Evolutionary conservation across 371 early-diverging fungal species (phyloP).

Genomic region (Mortierella sp.): DNA sequence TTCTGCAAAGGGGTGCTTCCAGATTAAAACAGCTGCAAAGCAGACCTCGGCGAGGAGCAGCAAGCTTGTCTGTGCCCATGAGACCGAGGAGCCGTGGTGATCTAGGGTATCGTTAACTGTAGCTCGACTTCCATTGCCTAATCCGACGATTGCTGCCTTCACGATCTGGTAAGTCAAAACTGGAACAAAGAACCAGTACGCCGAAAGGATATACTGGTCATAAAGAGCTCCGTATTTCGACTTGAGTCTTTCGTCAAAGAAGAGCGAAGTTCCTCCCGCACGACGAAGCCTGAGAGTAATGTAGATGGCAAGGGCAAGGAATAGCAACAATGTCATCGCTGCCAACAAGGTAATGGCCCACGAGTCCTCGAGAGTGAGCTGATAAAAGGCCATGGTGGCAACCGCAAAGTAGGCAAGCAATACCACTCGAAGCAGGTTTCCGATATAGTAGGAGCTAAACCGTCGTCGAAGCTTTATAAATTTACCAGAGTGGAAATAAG

Average conservation of each 20-base stretch:
- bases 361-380: constrained; percentile 45
- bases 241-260: constrained; percentile 46
- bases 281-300: constrained; percentile 38
- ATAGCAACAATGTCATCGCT: constrained; percentile 28
- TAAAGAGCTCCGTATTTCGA: constrained; percentile 55
- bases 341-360: constrained; percentile 47
- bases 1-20: constrained; percentile 47
- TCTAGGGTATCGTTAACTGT: background rate
- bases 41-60: constrained; percentile 34
- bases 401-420: constrained; percentile 50
- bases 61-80: constrained; percentile 40
- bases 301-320: constrained; percentile 34
- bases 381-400: constrained; percentile 54
- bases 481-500: constrained; percentile 33
- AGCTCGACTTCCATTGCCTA: constrained; percentile 20
- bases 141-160: constrained; percentile 51
- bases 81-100: constrained; percentile 17
- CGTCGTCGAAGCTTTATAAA: constrained; percentile 48
- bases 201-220: constrained; percentile 46
- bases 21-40: constrained; percentile 34
- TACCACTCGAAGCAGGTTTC: constrained; percentile 40
- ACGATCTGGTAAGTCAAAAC: constrained; percentile 37
- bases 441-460: constrained; percentile 45
- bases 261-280: constrained; percentile 50
- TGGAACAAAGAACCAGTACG: constrained; percentile 57